Evolutionary conservation across 1,139 yeast genomes (phyloP), one percentile per base, ranked within the genome.

Genomic region (Yueomyces sp.): DNA sequence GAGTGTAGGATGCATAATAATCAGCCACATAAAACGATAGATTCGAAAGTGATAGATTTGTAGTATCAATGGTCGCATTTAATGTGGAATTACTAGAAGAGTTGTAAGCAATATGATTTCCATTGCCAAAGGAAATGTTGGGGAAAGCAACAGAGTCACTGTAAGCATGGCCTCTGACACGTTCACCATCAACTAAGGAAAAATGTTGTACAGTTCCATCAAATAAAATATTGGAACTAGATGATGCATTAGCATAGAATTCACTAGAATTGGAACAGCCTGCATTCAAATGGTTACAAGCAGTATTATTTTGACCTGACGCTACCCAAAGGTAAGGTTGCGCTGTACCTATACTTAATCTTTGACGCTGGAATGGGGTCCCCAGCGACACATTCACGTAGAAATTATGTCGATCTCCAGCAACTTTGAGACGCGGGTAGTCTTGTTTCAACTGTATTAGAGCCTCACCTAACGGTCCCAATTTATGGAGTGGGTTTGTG

Each of bases 301-400:
- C 45, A 3, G 53, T 41, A 38, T 57, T 58, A 1, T 45, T 44
- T 2, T 44, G 48, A 2, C 54, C 51, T 12, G 62, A 60, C 7
- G 64, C 57, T 1, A 68, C 54, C 75, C 75, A 71, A 1, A 65
- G 42, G 40, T 62, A 64, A 1, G 72, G 73, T 40, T 67, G 69
- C 4, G 63, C 55, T 3, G 68, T 56, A 48, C 72, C 76, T 3
- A 72, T 46, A 32, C 70, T 51, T 5, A 72, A 47, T 4, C 39
- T 47, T 30, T 65, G 52, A 0, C 44, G 33, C 49, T 69, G 72
- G 1, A 46, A 48, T 0, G 68, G 67, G 0, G 51, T 49, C 1
- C 75, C 74, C 6, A 70, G 44, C 1, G 64, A 46, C 0, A 65
- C 48, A 29, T 62, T 56, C 25, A 64, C 63, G 42, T 65, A 68